Base-by-base conservation (phyloP, 768 basidiomycete species). In the Pulveroboletus sp. region DNA sequence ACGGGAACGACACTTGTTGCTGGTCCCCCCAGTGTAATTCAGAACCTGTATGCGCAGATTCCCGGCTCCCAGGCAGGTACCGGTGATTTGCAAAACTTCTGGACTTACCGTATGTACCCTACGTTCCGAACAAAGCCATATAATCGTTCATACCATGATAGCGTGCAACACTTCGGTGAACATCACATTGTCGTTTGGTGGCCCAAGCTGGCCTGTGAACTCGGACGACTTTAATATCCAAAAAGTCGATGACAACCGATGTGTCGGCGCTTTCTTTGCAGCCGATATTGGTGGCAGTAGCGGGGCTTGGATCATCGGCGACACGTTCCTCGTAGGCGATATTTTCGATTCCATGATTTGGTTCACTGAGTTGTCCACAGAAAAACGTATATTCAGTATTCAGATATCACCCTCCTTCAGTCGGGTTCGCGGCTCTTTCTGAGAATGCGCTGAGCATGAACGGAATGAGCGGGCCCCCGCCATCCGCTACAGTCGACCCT, bases 361-460 rank as follows among this genome's bases (percentile, higher is more conserved):
- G 35, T 24, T 55, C 32, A 32, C 6, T 19, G 2, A 5, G 16
- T n/a, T 5, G 27, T 43, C 47, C 45, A 1, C 55, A 93, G 80
- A 97, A 98, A 80, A 96, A 96, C 62, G 92, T 94, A 1, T 96
- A 92, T 67, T 83, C 90, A 1, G 90, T 93, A 4, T 95, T 86
- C 71, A 81, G 92, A 27, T 90, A 83, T 51, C 69, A 73, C 27
- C 92, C 93, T 0, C 71, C 88, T 0, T 79, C 87, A 2, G 83
- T 96, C 27, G 93, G 93, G 0, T 94, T 97, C 62, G 93, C 93
- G 3, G 51, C 73, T 35, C 79, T 94, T 9, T 89, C 90, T 5
- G 53, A 59, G 1, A 60, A 69, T 1, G 80, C 85, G 0, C 43
- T 75, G 13, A 68, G 68, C 0, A 67, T 75, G 70, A 82, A 80